These are phyloP conservation scores for Eucalyptus pumila DNA, from an alignment of 345 rosid species.

Conservation along the genomic window DNA sequence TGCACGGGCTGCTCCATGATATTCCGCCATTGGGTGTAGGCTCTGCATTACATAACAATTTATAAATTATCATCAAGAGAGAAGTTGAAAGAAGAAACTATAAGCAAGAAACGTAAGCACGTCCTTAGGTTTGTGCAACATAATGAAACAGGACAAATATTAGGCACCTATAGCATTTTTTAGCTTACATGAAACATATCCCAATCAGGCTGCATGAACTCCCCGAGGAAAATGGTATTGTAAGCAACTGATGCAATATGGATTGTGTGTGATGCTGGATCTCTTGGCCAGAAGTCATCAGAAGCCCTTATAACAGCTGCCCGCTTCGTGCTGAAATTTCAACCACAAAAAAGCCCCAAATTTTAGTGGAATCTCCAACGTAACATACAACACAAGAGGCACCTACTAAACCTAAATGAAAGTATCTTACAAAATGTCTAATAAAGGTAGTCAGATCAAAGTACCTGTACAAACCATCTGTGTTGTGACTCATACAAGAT, in stretches of 20 bases:
- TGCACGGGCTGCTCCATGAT: slow-evolving; percentile 63
- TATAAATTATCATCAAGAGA: neutral
- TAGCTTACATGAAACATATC: slow-evolving; percentile 64
- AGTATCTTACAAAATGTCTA: neutral
- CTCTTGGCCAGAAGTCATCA: slow-evolving; percentile 67
- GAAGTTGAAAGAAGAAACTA: neutral
- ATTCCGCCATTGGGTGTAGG: slow-evolving; percentile 63
- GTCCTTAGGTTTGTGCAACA: neutral
- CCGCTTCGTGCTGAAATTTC: slow-evolving; percentile 32
- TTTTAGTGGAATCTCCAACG: neutral
- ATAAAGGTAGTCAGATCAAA: neutral
- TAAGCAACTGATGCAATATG: slow-evolving; percentile 68
- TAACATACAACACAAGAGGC: neutral
- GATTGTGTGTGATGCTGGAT: slow-evolving; percentile 61
- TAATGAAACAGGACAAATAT: neutral
- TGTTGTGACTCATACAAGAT: slow-evolving; percentile 64
- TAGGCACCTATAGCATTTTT: neutral
- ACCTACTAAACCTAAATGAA: neutral
- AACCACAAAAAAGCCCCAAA: neutral
- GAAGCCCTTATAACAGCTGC: slow-evolving; percentile 53
- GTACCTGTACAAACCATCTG: slow-evolving; percentile 61
- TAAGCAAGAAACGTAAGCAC: neutral
- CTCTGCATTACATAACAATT: slow-evolving; percentile 18
- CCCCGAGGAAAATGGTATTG: slow-evolving; percentile 55
- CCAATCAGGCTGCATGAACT: slow-evolving; percentile 75